Conservation (phyloP, 2,329 filamentous ascomycete genomes). For the Lasiodiplodia theobromae region DNA sequence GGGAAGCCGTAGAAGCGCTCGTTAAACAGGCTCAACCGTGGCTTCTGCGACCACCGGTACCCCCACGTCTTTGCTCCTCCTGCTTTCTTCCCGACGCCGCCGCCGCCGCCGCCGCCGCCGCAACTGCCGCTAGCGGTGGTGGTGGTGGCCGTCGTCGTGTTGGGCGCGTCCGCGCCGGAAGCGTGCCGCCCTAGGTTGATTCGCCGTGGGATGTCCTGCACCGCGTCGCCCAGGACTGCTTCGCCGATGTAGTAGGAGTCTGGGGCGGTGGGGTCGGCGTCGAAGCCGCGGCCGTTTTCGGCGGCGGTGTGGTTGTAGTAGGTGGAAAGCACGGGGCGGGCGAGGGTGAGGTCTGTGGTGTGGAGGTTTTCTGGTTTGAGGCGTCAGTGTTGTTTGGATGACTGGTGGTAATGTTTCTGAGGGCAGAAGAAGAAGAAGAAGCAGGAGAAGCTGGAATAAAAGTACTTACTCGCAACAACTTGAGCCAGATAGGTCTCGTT, state of each 20-base stretch:
- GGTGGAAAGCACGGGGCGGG: slow-evolving; percentile 8
- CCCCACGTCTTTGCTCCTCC: slow-evolving; percentile 13
- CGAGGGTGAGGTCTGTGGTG: slow-evolving; percentile 9
- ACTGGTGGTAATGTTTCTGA: background rate
- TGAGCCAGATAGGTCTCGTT: slow-evolving; percentile 11
- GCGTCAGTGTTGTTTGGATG: background rate
- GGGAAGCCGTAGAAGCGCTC: slow-evolving; percentile 12
- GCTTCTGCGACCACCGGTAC: slow-evolving; percentile 14
- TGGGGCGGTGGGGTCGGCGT: slow-evolving; percentile 15
- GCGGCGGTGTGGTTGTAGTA: slow-evolving; percentile 13
- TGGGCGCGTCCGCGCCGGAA: background rate
- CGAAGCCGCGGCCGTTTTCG: slow-evolving; percentile 23
- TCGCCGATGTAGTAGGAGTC: slow-evolving; percentile 27
- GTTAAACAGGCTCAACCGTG: background rate
- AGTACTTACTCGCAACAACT: slow-evolving; percentile 7
- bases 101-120: too few relatives aligned
- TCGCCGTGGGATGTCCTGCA: background rate
- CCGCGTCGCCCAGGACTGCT: slow-evolving; percentile 11
- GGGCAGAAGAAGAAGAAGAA: too few relatives aligned
- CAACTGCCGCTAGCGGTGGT: background rate
- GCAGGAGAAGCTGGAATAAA: background rate
- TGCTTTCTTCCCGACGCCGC: too few relatives aligned
- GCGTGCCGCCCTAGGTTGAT: background rate
- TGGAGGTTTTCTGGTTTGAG: slow-evolving; percentile 9
- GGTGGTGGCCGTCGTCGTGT: too few relatives aligned